Evolutionary conservation across 2,329 filamentous ascomycete species (phyloP), one percentile per base, ranked within the genome.

Genomic region (Neonectria punicea): DNA sequence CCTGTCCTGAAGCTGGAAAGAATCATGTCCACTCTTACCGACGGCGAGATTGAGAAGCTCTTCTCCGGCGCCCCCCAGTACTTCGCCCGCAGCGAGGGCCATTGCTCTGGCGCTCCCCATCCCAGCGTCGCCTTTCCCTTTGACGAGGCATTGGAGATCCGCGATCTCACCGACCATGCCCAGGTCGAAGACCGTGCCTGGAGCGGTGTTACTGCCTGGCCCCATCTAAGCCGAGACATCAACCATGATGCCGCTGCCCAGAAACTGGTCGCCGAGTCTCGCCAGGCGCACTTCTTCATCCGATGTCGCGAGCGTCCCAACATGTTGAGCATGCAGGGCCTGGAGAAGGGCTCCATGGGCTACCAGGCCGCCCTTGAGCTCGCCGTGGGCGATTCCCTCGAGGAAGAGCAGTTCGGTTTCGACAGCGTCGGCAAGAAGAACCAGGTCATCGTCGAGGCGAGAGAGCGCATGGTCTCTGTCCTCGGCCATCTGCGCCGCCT

Each of bases 21-120:
- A 75, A 89, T 88, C 79, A 90, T 90, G 84, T 82, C 87, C 49
- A 85, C 84, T 53, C 81, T 91, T 63, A 85, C 80, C 71, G 84
- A 87, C 50, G 80, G 83, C 44, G 88, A 92, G 69, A 80, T 93
- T 56, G 88, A 90, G 79, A 88, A 89, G 77, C 85, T 93, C 73
- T 93, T 93, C 81, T 91, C 90, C 28, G 90, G 91, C n/a, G 91
- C 91, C 47, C 91, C 91, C 67, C 90, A 92, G 75, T 93, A 90
- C 80, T 89, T 89, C 76, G 85, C 87, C 69, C 84, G 87, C 57
- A 85, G 84, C 63, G 85, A 88, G 70, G 86, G 86, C 43, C 86
- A 89, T 76, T 86, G 83, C 75, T 85, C 84, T 63, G 87, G 84
- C 55, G 86, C 88, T 41, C 86, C 87, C 22, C 85, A 88, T 70